These are phyloP conservation scores for Candida sp. DNA, from an alignment of 1,139 yeast species.

Conservation along the genomic window DNA sequence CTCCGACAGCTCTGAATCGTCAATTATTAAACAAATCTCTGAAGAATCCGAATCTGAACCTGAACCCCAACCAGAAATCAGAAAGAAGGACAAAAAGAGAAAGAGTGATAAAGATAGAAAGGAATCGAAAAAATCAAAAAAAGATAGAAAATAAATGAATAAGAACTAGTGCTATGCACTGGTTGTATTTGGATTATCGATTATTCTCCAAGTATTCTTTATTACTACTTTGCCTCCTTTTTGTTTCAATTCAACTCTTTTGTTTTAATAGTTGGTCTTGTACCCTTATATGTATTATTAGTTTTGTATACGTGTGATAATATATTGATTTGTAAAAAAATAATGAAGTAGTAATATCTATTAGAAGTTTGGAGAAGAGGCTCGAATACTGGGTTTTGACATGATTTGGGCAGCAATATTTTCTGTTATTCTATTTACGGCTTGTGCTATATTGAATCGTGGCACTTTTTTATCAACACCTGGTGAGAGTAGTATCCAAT, in stretches of 20 bases:
- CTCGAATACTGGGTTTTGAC: too few relatives aligned
- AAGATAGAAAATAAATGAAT: not conserved
- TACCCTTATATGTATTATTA: constrained; percentile 1
- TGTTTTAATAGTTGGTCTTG: constrained; percentile 2
- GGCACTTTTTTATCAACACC: too few relatives aligned
- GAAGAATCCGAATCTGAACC: constrained; percentile 13
- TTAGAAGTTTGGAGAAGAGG: too few relatives aligned
- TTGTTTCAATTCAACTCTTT: not conserved
- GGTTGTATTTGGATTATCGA: too few relatives aligned
- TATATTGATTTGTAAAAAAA: too few relatives aligned
- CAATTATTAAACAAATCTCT: not conserved
- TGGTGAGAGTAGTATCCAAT: too few relatives aligned
- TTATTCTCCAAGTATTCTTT: not conserved
- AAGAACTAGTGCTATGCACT: too few relatives aligned
- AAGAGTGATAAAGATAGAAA: constrained; percentile 12
- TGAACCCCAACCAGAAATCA: constrained; percentile 17
- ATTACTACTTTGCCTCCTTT: constrained; percentile 3
- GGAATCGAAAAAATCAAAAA: constrained; percentile 14
- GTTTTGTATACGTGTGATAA: not conserved
- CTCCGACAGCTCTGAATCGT: constrained; percentile 4
- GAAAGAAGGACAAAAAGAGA: constrained; percentile 22
- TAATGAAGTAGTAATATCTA: too few relatives aligned
- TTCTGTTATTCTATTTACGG: too few relatives aligned
- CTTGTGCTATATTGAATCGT: too few relatives aligned
- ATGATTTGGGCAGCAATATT: too few relatives aligned